Evolutionary conservation across 495 filamentous ascomycete genomes (phyloP).

Genomic region (Neurospora tetraspora): DNA sequence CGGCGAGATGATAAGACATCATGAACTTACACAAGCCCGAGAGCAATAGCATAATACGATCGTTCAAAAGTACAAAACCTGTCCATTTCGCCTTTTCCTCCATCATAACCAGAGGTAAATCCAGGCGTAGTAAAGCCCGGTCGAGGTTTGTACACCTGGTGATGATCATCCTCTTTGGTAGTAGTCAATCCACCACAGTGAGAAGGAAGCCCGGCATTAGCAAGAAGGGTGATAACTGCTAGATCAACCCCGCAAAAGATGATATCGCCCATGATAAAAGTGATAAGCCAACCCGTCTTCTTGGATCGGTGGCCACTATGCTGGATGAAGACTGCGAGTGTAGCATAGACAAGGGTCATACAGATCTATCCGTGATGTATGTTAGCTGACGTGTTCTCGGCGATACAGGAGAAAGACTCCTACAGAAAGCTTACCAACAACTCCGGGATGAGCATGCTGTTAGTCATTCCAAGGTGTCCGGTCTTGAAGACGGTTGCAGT

Average conservation of each 20-base stretch:
- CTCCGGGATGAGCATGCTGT: constrained; percentile 23
- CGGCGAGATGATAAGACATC: not conserved
- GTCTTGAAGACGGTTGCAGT: constrained; percentile 20
- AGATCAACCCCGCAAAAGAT: constrained; percentile 18
- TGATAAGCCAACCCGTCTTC: constrained; percentile 14
- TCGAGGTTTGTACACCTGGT: constrained; percentile 1
- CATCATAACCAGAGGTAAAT: constrained; percentile 17
- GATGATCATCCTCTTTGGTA: not conserved
- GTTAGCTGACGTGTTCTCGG: not conserved
- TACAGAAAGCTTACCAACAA: constrained; percentile 23
- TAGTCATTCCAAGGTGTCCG: constrained; percentile 13
- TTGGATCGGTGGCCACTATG: constrained; percentile 18
- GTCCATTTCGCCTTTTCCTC: constrained; percentile 21
- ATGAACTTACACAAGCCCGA: constrained; percentile 22
- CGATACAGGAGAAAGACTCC: not conserved
- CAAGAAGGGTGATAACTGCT: constrained; percentile 23
- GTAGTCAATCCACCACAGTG: constrained; percentile 26
- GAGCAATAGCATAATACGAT: constrained; percentile 23
- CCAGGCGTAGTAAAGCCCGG: constrained; percentile 13
- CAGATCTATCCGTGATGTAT: constrained; percentile 15
- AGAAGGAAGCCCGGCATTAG: constrained; percentile 23
- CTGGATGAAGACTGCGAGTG: constrained; percentile 21
- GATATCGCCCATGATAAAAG: constrained; percentile 21
- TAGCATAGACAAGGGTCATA: constrained; percentile 24
- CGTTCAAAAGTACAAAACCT: constrained; percentile 25